Base-by-base conservation (phyloP, 306 rosid species). In the Castanopsis chinensis region DNA sequence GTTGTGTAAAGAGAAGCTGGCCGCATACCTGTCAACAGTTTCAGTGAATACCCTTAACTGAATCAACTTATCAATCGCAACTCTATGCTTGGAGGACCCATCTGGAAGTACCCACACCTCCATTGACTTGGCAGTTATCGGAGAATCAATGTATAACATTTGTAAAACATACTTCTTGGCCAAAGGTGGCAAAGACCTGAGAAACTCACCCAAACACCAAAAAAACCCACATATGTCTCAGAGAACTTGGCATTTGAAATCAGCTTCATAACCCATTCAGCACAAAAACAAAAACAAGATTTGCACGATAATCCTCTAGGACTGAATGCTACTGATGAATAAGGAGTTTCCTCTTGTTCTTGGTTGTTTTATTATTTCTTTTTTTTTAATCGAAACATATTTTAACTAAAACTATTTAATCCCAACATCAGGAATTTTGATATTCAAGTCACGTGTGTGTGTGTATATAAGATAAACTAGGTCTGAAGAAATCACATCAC, bases 101-200 rank as follows among this genome's bases (percentile, higher is more conserved):
- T 92, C 99, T 0, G 94, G 86, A 68, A 95, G 91, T 83, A 95
- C 96, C 99, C 99, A 92, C 83, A 91, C 98, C 85, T 87, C 90
- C 90, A 95, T 86, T 37, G 93, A 84, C 79, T 90, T 92, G 81
- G 94, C 91, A 14, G 87, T 52, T 57, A 95, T 90, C 1, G 88
- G 83, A 77, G 56, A 83, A 73, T 92, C 97, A 78, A 91, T 78
- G 77, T 84, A 91, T 28, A 95, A 79, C 84, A 90, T 82, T 81
- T 95, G 99, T 65, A 95, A 69, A 41, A 90, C 93, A 33, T 92
- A 95, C 85, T 85, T 95, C 91, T 92, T 95, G 23, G 91, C 99
- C 23, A 95, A 87, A 6, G 99, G 98, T 5, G 97, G 94, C 83
- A 95, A 85, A 73, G 98, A 95, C 94, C 99, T 95, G 85, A 81